phyloP scores from a whole-genome alignment of 768 basidiomycete species.

The Mycena sanguinolenta region DNA sequence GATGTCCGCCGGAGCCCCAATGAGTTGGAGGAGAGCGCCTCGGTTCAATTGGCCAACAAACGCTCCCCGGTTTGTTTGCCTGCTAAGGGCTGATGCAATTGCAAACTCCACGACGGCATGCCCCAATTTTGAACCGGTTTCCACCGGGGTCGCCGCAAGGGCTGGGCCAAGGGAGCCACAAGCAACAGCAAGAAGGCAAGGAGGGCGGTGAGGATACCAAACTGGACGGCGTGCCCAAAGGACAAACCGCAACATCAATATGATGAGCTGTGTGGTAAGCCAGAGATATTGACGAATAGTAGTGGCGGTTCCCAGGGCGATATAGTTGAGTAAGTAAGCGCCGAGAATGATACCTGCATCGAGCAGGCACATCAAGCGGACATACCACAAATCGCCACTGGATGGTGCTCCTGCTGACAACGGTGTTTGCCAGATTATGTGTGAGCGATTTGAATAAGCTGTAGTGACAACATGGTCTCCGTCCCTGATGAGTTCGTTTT shows the following conservation, averaged over 20 bases:
- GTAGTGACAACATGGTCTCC: not conserved
- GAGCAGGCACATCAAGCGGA: not conserved
- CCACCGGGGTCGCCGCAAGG: too few relatives aligned
- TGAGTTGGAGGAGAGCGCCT: not conserved
- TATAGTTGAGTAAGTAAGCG: not conserved
- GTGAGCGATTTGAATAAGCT: not conserved
- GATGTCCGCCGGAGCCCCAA: not conserved
- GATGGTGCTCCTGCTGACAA: not conserved
- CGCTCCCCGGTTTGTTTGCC: too few relatives aligned
- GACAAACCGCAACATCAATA: not conserved
- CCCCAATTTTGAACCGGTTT: too few relatives aligned
- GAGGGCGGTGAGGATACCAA: not conserved
- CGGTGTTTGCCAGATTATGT: not conserved
- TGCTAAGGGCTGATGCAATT: too few relatives aligned
- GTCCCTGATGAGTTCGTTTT: not conserved
- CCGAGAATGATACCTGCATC: not conserved
- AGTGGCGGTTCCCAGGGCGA: not conserved
- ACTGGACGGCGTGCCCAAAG: not conserved
- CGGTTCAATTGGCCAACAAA: too few relatives aligned
- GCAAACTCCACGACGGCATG: too few relatives aligned
- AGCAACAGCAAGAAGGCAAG: not conserved
- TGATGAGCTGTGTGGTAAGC: not conserved
- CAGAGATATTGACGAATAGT: not conserved
- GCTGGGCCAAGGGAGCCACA: not conserved
- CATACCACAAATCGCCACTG: not conserved